Base-by-base conservation (phyloP, 2,329 filamentous ascomycete species). In the Alternaria viburni region DNA sequence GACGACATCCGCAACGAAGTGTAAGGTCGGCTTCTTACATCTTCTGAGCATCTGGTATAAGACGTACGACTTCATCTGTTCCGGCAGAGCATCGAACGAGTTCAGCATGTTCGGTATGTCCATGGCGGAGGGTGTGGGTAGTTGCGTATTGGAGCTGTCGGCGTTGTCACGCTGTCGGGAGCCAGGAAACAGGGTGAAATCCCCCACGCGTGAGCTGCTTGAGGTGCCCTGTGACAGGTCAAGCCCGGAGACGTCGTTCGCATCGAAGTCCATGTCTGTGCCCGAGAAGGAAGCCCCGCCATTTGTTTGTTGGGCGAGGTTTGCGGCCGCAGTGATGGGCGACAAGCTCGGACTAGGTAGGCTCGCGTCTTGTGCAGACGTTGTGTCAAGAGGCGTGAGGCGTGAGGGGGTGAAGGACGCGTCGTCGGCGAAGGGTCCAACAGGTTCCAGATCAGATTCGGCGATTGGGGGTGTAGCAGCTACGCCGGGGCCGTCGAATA, bases 31-130 rank as follows among this genome's bases (percentile, higher is more conserved):
- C 69, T 96, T 91, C 6, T 93, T 89, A 75, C 94, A 98, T 50
- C 96, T 88, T 60, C 93, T 90, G 25, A 99, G 86, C 59, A 99
- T 89, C 77, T 99, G 95, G 77, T 96, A 98, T 89, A 99, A 97
- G 81, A 99, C 90, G 76, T 97, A 97, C 0, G 91, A 92, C 81
- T 99, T 96, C 87, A 99, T 89, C 73, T 96, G 91, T 47, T 92
- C 89, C 2, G 95, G 93, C 86, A 99, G 91, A 7, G 91, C 88
- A 77, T 98, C 95, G 73, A 98, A 99, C 3, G 90, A 90, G 71
- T 97, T 92, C 15, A 99, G 83, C 85, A 99, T 92, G 15, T 86
- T 88, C 8, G 92, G 92, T n/a, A 95, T 91, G 72, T 96, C 92
- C 81, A 94, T 87, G 19, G 95, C 66, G 0, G 74, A 77, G 61